Evolutionary conservation across 495 filamentous ascomycete species (phyloP).

Genomic region (Lasiosphaeria hispida): DNA sequence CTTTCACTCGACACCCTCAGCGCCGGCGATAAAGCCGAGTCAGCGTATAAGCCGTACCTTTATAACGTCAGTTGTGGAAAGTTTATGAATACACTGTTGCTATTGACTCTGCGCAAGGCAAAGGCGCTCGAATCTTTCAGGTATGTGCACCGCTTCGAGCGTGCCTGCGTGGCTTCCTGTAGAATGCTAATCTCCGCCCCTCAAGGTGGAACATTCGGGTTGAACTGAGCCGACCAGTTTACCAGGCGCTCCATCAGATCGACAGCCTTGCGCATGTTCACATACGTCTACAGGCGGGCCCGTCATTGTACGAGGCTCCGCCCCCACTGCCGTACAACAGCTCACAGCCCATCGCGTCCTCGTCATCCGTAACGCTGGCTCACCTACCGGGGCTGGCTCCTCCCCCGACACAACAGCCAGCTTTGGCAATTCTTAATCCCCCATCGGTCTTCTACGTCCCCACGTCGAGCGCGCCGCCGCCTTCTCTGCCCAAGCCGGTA

Average conservation of each 20-base stretch:
- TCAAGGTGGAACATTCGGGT: conserved; percentile 60
- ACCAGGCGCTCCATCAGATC: conserved; percentile 52
- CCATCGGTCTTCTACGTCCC: conserved; percentile 27
- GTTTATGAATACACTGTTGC: conserved; percentile 59
- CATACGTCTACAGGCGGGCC: conserved; percentile 54
- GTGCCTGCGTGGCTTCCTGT: neutral
- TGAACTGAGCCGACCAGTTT: conserved; percentile 58
- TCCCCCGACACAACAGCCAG: conserved; percentile 15
- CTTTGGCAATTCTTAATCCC: conserved; percentile 15
- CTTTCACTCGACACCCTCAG: conserved; percentile 50
- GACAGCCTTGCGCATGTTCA: conserved; percentile 53
- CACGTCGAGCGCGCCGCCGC: conserved; percentile 13
- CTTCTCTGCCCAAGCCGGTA: conserved; percentile 23
- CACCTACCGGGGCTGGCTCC: conserved; percentile 11
- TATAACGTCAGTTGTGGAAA: conserved; percentile 53
- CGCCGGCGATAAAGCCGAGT: conserved; percentile 44
- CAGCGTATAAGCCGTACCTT: conserved; percentile 45
- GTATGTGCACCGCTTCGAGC: conserved; percentile 29
- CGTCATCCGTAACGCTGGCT: neutral
- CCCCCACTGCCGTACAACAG: conserved; percentile 37
- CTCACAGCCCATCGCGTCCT: conserved; percentile 6
- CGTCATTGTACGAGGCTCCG: conserved; percentile 46
- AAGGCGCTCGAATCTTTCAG: conserved; percentile 54
- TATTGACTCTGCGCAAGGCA: conserved; percentile 54
- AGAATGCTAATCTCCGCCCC: conserved; percentile 12